Conservation (phyloP, 345 rosid species). For the Gossypium mustelinum region DNA sequence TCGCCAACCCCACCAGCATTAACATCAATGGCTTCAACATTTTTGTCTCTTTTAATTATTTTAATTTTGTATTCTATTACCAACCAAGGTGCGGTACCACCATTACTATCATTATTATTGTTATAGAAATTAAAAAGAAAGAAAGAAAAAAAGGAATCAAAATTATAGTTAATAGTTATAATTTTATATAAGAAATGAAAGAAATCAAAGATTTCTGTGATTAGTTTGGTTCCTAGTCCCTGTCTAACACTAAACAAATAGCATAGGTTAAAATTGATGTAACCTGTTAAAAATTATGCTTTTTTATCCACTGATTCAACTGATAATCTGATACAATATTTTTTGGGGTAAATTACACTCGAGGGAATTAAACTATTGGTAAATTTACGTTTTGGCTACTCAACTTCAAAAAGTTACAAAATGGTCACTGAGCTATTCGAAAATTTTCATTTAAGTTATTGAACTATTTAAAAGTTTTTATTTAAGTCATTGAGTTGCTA, state of each 20-base stretch:
- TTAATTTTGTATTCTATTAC: slow-evolving; percentile 33
- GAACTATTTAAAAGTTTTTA: no score
- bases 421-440: no score
- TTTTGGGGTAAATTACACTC: no score
- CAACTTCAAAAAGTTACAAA: no score
- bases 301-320: no score
- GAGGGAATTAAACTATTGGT: no score
- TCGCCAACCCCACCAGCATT: slow-evolving; percentile 19
- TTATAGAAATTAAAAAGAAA: slow-evolving; percentile 20
- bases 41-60: slow-evolving; percentile 45
- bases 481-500: no score
- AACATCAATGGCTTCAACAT: slow-evolving; percentile 20
- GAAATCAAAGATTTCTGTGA: not conserved
- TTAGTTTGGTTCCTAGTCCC: not conserved
- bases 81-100: slow-evolving; percentile 29
- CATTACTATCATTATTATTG: slow-evolving; percentile 35
- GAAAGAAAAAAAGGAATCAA: not conserved
- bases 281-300: not conserved
- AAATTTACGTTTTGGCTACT: no score
- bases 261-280: not conserved
- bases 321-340: no score
- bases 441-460: no score
- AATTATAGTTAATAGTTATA: not conserved
- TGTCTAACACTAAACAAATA: not conserved
- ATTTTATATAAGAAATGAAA: not conserved